Conservation (phyloP, 192 early-diverging fungal species). For the Coemansia biformis region DNA sequence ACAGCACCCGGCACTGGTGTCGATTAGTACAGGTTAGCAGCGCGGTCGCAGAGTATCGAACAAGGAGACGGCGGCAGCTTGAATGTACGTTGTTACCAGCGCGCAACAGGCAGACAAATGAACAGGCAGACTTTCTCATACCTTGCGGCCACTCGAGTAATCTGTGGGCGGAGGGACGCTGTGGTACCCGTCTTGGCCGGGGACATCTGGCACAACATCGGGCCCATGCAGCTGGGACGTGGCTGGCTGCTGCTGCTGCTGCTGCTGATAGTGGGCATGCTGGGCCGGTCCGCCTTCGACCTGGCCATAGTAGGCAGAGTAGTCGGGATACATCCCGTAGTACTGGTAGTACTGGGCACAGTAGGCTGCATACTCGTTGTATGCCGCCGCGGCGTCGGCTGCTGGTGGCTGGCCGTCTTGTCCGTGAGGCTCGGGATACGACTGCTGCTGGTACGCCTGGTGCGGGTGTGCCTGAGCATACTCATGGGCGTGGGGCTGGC, state of each 20-base stretch:
- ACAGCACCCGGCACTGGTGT: too few relatives aligned
- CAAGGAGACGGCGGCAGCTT: too few relatives aligned
- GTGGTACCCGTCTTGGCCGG: slow-evolving; percentile 23
- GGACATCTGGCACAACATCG: background rate
- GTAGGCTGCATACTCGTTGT: slow-evolving; percentile 36
- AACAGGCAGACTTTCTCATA: too few relatives aligned
- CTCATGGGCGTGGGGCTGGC: slow-evolving; percentile 8
- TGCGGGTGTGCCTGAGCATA: slow-evolving; percentile 4
- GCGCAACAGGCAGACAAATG: too few relatives aligned
- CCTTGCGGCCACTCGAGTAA: slow-evolving; percentile 25
- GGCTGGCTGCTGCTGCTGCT: background rate
- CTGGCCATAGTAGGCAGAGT: slow-evolving; percentile 28
- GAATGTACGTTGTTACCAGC: too few relatives aligned
- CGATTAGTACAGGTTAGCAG: too few relatives aligned
- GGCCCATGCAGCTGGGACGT: background rate
- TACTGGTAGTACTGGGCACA: slow-evolving; percentile 48
- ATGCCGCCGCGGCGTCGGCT: slow-evolving; percentile 6
- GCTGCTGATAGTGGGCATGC: slow-evolving; percentile 3
- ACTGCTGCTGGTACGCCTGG: slow-evolving; percentile 5
- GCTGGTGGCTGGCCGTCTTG: slow-evolving; percentile 1
- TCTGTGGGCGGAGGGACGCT: slow-evolving; percentile 39
- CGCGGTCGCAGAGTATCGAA: too few relatives aligned
- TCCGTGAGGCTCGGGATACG: slow-evolving; percentile 4
- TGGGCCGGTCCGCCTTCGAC: slow-evolving; percentile 1
- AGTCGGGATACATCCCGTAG: slow-evolving; percentile 43